Conservation (phyloP, 139 green algal genomes). For the Chlamydomonas sp. region DNA sequence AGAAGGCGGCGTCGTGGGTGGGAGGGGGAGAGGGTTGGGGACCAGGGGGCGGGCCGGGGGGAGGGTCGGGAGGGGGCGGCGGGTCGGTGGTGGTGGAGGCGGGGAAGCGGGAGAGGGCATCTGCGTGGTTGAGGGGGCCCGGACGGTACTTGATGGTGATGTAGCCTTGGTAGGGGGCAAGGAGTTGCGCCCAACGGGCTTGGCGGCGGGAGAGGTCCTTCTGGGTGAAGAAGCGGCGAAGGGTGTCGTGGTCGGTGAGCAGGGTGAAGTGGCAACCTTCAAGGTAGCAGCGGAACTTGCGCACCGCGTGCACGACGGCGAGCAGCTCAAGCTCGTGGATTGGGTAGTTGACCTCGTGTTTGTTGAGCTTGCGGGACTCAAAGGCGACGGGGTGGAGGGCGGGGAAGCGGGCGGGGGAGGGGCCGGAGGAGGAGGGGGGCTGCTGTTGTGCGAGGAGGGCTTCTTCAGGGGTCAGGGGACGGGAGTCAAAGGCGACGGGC, state of each 20-base stretch:
- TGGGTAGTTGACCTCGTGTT: slow-evolving; percentile 55
- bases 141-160: slow-evolving; percentile 43
- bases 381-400: slow-evolving; percentile 43
- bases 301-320: slow-evolving; percentile 45
- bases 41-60: background rate
- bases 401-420: too few relatives aligned
- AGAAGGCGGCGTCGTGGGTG: background rate
- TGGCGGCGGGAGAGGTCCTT: slow-evolving; percentile 38
- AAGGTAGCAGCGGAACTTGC: slow-evolving; percentile 57
- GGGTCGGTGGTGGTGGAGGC: background rate
- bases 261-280: slow-evolving; percentile 34
- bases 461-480: background rate
- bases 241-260: slow-evolving; percentile 56
- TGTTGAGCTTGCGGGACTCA: slow-evolving; percentile 40
- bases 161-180: slow-evolving; percentile 41
- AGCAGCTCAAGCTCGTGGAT: slow-evolving; percentile 58
- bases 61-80: background rate
- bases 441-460: too few relatives aligned
- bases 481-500: slow-evolving; percentile 45
- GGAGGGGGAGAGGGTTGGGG: background rate
- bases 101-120: slow-evolving; percentile 43
- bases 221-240: slow-evolving; percentile 51
- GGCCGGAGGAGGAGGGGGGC: too few relatives aligned
- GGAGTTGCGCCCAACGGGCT: slow-evolving; percentile 47
- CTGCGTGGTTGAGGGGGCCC: slow-evolving; percentile 48